Evolutionary conservation across 2,329 filamentous ascomycete species (phyloP).

Genomic region (Thelonectria olida): DNA sequence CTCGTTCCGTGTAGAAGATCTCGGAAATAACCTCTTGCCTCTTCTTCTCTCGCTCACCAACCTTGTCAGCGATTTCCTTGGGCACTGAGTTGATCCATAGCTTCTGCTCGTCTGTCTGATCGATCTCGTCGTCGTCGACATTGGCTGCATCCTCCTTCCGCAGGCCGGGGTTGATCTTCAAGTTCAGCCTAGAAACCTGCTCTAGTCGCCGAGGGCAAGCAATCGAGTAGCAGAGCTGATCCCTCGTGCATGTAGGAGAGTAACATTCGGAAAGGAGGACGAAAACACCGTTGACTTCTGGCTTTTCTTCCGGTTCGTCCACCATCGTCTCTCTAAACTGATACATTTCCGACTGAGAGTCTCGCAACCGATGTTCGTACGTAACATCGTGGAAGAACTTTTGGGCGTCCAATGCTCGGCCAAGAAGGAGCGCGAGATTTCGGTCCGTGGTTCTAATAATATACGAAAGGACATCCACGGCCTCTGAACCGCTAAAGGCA

Average conservation of each 20-base stretch:
- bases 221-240: conserved; percentile 97
- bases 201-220: conserved; percentile 93
- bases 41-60: conserved; percentile 94
- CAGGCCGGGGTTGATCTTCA: conserved; percentile 90
- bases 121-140: conserved; percentile 79
- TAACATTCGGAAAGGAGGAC: conserved; percentile 97
- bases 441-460: conserved; percentile 98
- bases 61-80: conserved; percentile 90
- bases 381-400: conserved; percentile 99
- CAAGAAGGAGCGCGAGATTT: conserved; percentile 89
- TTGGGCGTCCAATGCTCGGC: conserved; percentile 92
- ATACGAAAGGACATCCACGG: conserved; percentile 93
- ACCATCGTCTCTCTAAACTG: conserved; percentile 94
- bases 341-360: conserved; percentile 94
- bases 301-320: conserved; percentile 79
- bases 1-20: conserved; percentile 97
- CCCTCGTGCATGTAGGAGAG: conserved; percentile 94
- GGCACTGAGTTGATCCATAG: conserved; percentile 99
- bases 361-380: conserved; percentile 93
- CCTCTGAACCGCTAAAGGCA: conserved; percentile 94
- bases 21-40: conserved; percentile 98
- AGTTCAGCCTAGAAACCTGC: conserved; percentile 91
- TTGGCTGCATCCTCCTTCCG: conserved; percentile 68
- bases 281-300: conserved; percentile 90
- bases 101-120: conserved; percentile 94